These are phyloP conservation scores for Gaultheria prostrata DNA, from an alignment of 148 eudicot species.

Conservation along the genomic window DNA sequence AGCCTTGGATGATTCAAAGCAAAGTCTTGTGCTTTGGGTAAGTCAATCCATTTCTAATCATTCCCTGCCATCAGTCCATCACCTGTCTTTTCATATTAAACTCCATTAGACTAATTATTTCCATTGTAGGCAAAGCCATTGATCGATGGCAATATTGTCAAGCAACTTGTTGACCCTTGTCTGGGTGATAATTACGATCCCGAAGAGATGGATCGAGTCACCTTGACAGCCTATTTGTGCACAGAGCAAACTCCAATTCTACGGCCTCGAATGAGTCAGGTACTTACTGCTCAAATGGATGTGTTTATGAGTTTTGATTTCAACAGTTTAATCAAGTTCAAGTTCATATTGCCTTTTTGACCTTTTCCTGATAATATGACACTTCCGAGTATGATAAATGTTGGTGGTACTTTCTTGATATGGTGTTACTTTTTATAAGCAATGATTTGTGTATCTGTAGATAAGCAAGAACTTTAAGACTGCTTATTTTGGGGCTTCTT, in stretches of 20 bases:
- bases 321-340: not conserved
- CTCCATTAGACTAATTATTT: slow-evolving; percentile 6
- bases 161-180: slow-evolving; percentile 61
- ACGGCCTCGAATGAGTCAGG: slow-evolving; percentile 87
- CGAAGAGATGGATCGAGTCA: slow-evolving; percentile 63
- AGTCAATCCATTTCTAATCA: slow-evolving; percentile 10
- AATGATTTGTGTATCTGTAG: not conserved
- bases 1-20: slow-evolving; percentile 58
- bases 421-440: not conserved
- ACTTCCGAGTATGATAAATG: not conserved
- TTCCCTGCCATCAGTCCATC: not conserved
- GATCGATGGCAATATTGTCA: slow-evolving; percentile 47
- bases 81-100: not conserved
- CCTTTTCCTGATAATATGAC: not conserved
- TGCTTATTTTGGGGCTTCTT: not conserved
- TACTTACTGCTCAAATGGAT: slow-evolving; percentile 23
- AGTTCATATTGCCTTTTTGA: not conserved
- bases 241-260: slow-evolving; percentile 56
- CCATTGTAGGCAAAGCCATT: slow-evolving; percentile 70
- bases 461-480: not conserved
- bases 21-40: slow-evolving; percentile 80
- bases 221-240: slow-evolving; percentile 67
- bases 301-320: not conserved
- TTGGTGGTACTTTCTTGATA: too few species aligned
- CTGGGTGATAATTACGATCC: slow-evolving; percentile 46